These are phyloP conservation scores for Vitellaria paradoxa DNA, from an alignment of 179 eudicot genomes.

Conservation along the genomic window DNA sequence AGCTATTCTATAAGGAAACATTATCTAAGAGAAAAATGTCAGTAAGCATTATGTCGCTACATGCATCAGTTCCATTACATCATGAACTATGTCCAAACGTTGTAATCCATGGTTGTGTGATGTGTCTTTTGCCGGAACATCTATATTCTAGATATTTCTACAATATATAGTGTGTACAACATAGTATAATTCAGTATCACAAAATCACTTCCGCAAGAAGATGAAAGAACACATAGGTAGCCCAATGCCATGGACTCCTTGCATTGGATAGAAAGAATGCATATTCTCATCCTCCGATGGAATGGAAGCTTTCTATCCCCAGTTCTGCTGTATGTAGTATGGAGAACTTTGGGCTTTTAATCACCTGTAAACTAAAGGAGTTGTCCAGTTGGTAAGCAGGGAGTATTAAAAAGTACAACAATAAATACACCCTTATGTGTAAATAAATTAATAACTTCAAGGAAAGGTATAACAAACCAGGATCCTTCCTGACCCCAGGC, in stretches of 20 bases:
- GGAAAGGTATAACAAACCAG: constrained; percentile 39
- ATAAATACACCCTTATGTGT: background rate
- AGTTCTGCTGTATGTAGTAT: background rate
- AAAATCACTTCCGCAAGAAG: background rate
- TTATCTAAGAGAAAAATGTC: background rate
- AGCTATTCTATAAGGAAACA: background rate
- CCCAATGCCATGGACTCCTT: background rate
- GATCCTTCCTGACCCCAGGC: constrained; percentile 86
- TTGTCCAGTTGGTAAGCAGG: background rate
- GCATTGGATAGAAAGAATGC: background rate
- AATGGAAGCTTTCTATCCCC: background rate
- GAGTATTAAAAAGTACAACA: background rate
- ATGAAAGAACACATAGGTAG: background rate
- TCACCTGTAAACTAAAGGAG: background rate
- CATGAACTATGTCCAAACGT: background rate
- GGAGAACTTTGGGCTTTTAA: background rate
- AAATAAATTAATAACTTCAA: background rate
- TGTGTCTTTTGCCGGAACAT: background rate
- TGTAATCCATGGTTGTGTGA: background rate
- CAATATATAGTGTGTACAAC: background rate
- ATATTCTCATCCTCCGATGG: background rate
- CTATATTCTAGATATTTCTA: background rate
- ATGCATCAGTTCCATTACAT: background rate
- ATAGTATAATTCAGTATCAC: background rate
- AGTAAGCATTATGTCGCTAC: background rate